Evolutionary conservation across 1,284 basidiomycete genomes (phyloP), one percentile per base, ranked within the genome.

Genomic region (Sporisorium iseilematis-ciliati): DNA sequence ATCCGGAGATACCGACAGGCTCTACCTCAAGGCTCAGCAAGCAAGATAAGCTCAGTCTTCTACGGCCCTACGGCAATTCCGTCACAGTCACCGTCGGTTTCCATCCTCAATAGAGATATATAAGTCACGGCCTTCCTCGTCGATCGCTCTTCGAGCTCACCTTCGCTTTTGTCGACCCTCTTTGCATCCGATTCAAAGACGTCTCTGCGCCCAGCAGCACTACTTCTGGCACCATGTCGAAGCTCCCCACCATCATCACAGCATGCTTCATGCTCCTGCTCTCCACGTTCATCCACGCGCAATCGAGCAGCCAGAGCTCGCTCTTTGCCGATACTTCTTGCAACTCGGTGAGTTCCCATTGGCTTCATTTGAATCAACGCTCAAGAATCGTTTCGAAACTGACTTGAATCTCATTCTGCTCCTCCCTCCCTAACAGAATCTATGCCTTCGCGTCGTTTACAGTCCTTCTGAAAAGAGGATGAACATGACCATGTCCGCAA

Each of bases 401-500:
- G n/a, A n/a, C n/a, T n/a, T n/a, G n/a, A n/a, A n/a, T n/a, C n/a
- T n/a, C n/a, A n/a, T n/a, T n/a, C n/a, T n/a, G n/a, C n/a, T n/a
- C n/a, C n/a, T n/a, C n/a, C n/a, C 52, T 6, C 38, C 14, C 2
- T 18, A 16, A 26, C 50, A 68, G 67, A 58, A 74, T 41, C 41
- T 75, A 31, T 80, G 78, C 54, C 65, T 80, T n/a, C 55, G 59
- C 18, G 73, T 52, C 31, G 56, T 80, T 14, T 78, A 80, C 55
- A 63, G 57, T 33, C 59, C 72, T 7, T 56, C 62, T 16, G 57
- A 72, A 26, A 50, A 57, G 53, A 51, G 50, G 38, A 56, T 70
- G 41, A 80, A 81, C 58, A 78, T 78, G 66, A 80, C 79, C 31
- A 69, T 81, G 69, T 62, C 71, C 4, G 58, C 74, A 18, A 60